A percentile compares a stretch with the other conserved stretches of the same genome.
phyloP scores from a whole-genome alignment of 2,329 filamentous ascomycete genomes.

The Sclerotinia glacialis region DNA sequence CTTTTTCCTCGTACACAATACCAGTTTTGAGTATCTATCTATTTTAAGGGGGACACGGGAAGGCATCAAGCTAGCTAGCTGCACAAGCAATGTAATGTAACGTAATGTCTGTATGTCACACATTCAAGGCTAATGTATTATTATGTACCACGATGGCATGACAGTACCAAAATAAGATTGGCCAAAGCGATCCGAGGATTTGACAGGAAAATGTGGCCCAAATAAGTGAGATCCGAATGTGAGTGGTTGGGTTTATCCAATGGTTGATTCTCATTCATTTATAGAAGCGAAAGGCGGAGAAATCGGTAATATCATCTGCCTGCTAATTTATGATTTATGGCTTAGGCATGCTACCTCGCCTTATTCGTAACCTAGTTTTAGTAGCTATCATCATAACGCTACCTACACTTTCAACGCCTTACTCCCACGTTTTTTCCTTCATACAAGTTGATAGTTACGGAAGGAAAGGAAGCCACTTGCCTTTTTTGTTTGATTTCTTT shows the following conservation, averaged over 20 bases:
- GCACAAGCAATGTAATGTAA: neutral
- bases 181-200: slow-evolving; percentile 7
- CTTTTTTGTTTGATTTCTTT: neutral
- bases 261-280: neutral
- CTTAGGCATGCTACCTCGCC: neutral
- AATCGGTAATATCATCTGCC: neutral
- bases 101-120: slow-evolving; percentile 8
- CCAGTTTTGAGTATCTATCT: neutral
- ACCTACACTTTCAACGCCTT: neutral
- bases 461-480: neutral
- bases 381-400: neutral
- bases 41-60: neutral
- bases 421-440: neutral
- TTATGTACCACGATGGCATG: neutral
- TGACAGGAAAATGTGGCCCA: slow-evolving; percentile 12
- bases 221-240: neutral
- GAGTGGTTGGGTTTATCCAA: slow-evolving; percentile 6
- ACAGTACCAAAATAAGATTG: neutral
- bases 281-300: neutral
- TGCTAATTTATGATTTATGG: neutral
- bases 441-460: neutral
- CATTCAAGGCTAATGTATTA: slow-evolving; percentile 9
- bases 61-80: neutral
- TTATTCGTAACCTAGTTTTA: neutral
- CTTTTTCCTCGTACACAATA: neutral